These are phyloP conservation scores for Apiotrichum sp. DNA, from an alignment of 1,284 basidiomycete species.

Conservation along the genomic window DNA sequence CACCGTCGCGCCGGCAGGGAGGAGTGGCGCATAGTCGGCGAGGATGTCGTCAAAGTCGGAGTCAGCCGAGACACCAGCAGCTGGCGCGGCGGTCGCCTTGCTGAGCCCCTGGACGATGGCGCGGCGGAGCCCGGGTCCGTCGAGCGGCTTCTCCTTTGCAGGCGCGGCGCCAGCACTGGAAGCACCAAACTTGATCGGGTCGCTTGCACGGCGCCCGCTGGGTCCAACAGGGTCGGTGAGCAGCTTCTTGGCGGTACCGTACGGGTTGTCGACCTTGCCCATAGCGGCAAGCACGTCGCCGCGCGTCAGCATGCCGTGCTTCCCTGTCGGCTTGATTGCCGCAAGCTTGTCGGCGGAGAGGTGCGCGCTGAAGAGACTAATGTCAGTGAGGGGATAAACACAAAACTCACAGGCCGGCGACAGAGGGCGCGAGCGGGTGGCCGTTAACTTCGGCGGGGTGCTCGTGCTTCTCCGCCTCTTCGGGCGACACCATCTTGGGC, in stretches of 20 bases:
- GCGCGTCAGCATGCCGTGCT: conserved; percentile 83
- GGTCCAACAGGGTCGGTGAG: conserved; percentile 46
- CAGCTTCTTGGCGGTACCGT: conserved; percentile 67
- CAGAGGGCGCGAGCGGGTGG: conserved; percentile 25
- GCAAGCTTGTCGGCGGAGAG: conserved; percentile 45
- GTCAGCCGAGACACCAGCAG: conserved; percentile 9
- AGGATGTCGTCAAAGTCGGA: conserved; percentile 43
- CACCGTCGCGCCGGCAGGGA: conserved; percentile 28
- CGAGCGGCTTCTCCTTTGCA: conserved; percentile 51
- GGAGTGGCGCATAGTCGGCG: conserved; percentile 38
- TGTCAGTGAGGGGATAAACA: not conserved
- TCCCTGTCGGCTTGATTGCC: conserved; percentile 60
- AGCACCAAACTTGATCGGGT: conserved; percentile 12
- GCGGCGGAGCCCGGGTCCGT: conserved; percentile 62
- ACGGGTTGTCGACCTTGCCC: conserved; percentile 60
- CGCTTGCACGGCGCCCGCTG: conserved; percentile 33
- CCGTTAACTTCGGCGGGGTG: conserved; percentile 31
- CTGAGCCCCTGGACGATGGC: conserved; percentile 66
- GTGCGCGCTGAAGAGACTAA: conserved; percentile 40
- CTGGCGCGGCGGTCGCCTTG: conserved; percentile 53
- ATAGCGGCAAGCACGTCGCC: conserved; percentile 77
- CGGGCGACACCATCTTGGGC: conserved; percentile 7
- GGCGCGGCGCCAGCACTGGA: conserved; percentile 14
- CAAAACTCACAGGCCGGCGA: conserved; percentile 39
- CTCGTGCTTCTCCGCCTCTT: conserved; percentile 35